Conservation (phyloP, 1,284 basidiomycete species). For the Microbotryum intermedium region DNA sequence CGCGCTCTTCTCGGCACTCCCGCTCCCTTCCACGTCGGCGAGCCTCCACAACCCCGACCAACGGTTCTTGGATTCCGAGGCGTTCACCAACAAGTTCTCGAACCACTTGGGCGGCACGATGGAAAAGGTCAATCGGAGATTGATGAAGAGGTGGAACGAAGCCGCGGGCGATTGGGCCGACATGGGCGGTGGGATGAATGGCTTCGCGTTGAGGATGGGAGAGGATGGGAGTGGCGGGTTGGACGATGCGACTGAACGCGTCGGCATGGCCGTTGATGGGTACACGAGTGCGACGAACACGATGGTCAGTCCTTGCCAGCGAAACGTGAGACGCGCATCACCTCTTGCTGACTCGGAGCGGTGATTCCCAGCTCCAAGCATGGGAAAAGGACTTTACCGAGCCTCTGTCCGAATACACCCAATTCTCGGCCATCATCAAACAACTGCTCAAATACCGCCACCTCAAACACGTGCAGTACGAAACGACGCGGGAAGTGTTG, state of each 20-base stretch:
- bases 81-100: conserved; percentile 93
- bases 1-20: conserved; percentile 70
- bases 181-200: conserved; percentile 89
- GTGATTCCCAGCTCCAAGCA: conserved; percentile 74
- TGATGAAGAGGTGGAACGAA: conserved; percentile 90
- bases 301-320: conserved; percentile 55
- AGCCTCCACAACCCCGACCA: conserved; percentile 78
- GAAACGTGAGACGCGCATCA: too few species aligned
- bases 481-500: conserved; percentile 86
- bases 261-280: conserved; percentile 91
- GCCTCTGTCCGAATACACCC: conserved; percentile 88
- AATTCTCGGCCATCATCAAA: conserved; percentile 91
- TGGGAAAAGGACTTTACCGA: conserved; percentile 91
- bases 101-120: conserved; percentile 80
- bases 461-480: conserved; percentile 96
- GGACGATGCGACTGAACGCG: conserved; percentile 74
- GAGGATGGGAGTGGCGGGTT: conserved; percentile 41
- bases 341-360: too few species aligned
- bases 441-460: conserved; percentile 88
- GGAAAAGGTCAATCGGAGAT: conserved; percentile 89
- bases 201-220: conserved; percentile 78
- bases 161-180: conserved; percentile 85
- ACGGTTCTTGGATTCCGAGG: conserved; percentile 90
- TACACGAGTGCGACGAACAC: conserved; percentile 78
- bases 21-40: conserved; percentile 64